phyloP scores from a whole-genome alignment of 192 early-diverging fungal genomes.

The Phlyctochytrium bullatum region DNA sequence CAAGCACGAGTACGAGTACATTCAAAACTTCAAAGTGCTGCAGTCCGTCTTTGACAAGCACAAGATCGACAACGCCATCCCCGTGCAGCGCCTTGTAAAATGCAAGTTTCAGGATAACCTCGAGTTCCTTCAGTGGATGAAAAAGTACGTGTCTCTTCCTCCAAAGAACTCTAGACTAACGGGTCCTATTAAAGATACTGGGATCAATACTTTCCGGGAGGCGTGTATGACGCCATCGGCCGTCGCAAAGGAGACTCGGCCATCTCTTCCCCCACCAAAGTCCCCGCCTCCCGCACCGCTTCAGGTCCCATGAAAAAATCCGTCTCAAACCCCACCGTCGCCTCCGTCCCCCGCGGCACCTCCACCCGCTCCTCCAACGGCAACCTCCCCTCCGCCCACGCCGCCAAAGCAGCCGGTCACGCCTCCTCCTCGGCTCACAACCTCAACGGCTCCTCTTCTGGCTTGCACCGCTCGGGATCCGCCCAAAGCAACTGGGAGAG shows the following conservation, averaged over 20 bases:
- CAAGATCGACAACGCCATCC: conserved; percentile 90
- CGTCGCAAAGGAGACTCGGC: conserved; percentile 52
- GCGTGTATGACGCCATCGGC: conserved; percentile 75
- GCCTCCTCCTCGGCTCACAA: background rate
- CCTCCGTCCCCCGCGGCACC: background rate
- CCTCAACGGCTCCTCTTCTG: conserved; percentile 6
- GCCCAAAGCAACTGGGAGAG: background rate
- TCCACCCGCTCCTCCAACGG: background rate
- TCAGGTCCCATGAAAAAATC: conserved; percentile 40
- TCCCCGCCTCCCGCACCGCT: conserved; percentile 12
- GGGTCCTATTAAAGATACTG: conserved; percentile 58
- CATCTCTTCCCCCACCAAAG: conserved; percentile 9
- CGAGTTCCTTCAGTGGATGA: conserved; percentile 97
- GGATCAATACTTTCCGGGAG: conserved; percentile 86
- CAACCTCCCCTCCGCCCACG: background rate
- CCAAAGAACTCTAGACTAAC: conserved; percentile 1
- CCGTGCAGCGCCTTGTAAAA: conserved; percentile 86
- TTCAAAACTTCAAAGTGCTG: conserved; percentile 92
- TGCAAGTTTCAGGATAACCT: conserved; percentile 99
- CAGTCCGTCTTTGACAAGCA: conserved; percentile 84
- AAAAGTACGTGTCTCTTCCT: conserved; percentile 43
- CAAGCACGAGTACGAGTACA: conserved; percentile 95
- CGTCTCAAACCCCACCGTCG: conserved; percentile 6
- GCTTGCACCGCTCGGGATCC: conserved; percentile 2
- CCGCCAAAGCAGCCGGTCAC: conserved; percentile 3